These are phyloP conservation scores for Aspergillus kassunensis DNA, from an alignment of 495 filamentous ascomycete genomes.

Conservation along the genomic window DNA sequence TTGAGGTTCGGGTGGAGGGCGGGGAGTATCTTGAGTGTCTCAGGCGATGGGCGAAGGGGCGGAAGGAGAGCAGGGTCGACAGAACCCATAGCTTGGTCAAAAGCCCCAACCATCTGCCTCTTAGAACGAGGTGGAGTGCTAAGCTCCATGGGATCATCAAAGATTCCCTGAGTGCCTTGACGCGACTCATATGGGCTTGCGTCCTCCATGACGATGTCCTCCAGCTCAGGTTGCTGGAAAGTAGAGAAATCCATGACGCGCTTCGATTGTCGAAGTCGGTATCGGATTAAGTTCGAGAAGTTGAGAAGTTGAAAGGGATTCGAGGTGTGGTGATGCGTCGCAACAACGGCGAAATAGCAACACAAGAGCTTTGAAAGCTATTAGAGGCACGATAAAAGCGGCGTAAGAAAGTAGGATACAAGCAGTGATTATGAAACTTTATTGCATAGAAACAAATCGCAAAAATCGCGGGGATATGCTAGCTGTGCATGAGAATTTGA, in stretches of 20 bases:
- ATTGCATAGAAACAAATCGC: conserved; percentile 9
- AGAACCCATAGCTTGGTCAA: no score
- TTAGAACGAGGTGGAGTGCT: conserved; percentile 3
- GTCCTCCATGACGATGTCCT: conserved; percentile 17
- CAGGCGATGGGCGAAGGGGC: no score
- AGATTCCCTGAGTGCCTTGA: not conserved
- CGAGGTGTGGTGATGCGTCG: not conserved
- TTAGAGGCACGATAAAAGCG: conserved; percentile 6
- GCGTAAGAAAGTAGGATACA: conserved; percentile 3
- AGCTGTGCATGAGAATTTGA: conserved; percentile 8
- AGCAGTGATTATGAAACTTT: conserved; percentile 16
- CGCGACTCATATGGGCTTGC: conserved; percentile 3
- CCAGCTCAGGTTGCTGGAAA: conserved; percentile 6
- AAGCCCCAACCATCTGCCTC: no score
- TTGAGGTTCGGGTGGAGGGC: no score
- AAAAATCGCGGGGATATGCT: conserved; percentile 6
- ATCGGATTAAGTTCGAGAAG: not conserved
- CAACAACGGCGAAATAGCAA: not conserved
- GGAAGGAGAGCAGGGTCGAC: no score
- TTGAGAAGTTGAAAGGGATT: not conserved
- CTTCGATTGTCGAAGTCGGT: not conserved
- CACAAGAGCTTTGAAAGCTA: conserved; percentile 1
- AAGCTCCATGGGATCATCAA: conserved; percentile 20
- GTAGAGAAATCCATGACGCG: conserved; percentile 13
- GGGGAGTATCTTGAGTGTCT: no score